phyloP scores from a whole-genome alignment of 208 protist species.

The Angomonas deanei region DNA sequence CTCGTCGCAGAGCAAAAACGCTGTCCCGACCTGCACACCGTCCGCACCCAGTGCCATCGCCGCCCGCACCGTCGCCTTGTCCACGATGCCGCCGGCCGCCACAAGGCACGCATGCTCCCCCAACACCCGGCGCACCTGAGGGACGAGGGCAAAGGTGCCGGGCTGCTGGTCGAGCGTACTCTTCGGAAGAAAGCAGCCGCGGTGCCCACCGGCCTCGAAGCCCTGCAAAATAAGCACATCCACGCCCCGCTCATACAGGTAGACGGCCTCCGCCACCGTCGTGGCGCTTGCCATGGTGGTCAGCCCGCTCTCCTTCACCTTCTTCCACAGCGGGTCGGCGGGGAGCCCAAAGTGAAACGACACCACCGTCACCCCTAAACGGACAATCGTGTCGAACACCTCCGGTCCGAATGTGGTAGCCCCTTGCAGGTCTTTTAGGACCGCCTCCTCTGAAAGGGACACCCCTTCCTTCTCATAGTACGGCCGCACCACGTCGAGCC shows the following conservation, averaged over 20 bases:
- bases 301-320: constrained; percentile 1
- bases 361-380: constrained; percentile 4
- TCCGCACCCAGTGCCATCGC: constrained; percentile 27
- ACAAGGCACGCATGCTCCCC: constrained; percentile 12
- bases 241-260: constrained; percentile 14
- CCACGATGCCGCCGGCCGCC: constrained; percentile 34
- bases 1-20: constrained; percentile 25
- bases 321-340: constrained; percentile 7
- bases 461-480: constrained; percentile 14
- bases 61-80: constrained; percentile 14
- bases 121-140: constrained; percentile 19
- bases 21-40: constrained; percentile 28
- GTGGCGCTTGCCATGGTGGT: constrained; percentile 19
- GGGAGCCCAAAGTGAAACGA: constrained; percentile 32
- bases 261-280: constrained; percentile 19
- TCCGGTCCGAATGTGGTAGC: constrained; percentile 10
- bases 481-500: background rate
- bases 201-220: constrained; percentile 31
- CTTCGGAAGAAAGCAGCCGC: constrained; percentile 18
- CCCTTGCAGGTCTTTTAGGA: background rate
- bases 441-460: background rate
- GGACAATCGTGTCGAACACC: constrained; percentile 9
- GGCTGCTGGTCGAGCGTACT: constrained; percentile 5
- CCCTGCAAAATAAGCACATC: constrained; percentile 32
- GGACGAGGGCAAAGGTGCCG: constrained; percentile 28